phyloP scores from a whole-genome alignment of 148 eudicot species.

The Selenicereus undatus region DNA sequence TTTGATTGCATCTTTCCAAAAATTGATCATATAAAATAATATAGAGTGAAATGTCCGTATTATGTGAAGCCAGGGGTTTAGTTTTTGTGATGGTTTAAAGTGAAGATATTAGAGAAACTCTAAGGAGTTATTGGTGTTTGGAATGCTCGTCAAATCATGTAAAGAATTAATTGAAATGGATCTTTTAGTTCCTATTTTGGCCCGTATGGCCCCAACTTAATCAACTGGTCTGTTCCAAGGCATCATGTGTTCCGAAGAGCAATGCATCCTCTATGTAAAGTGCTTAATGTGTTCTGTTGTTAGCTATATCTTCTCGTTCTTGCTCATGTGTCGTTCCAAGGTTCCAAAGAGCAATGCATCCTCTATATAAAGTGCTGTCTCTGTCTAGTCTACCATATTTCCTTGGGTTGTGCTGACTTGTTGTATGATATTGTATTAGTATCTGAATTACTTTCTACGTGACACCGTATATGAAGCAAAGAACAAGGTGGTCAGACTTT shows the following conservation, averaged over 20 bases:
- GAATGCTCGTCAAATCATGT: neutral
- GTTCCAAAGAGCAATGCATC: neutral
- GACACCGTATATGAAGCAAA: too few species aligned
- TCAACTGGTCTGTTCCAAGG: too few species aligned
- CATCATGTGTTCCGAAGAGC: neutral
- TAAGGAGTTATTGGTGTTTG: neutral
- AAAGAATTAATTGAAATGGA: neutral
- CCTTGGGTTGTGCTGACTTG: too few species aligned
- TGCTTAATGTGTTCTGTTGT: neutral
- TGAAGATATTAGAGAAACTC: neutral
- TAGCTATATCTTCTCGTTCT: neutral
- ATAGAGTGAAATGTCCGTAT: neutral
- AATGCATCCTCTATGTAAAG: too few species aligned
- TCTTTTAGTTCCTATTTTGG: too few species aligned
- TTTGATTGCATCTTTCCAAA: too few species aligned
- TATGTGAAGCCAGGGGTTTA: too few species aligned
- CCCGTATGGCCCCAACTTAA: too few species aligned
- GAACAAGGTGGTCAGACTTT: too few species aligned
- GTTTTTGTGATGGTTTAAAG: too few species aligned
- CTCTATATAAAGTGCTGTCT: neutral
- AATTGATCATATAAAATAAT: neutral
- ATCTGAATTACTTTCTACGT: too few species aligned
- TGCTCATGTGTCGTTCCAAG: neutral
- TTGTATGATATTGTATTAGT: too few species aligned
- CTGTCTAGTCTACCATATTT: neutral